Evolutionary conservation across 1,284 basidiomycete species (phyloP), one percentile per base, ranked within the genome.

Genomic region (Tetrapyrgos nigripes): DNA sequence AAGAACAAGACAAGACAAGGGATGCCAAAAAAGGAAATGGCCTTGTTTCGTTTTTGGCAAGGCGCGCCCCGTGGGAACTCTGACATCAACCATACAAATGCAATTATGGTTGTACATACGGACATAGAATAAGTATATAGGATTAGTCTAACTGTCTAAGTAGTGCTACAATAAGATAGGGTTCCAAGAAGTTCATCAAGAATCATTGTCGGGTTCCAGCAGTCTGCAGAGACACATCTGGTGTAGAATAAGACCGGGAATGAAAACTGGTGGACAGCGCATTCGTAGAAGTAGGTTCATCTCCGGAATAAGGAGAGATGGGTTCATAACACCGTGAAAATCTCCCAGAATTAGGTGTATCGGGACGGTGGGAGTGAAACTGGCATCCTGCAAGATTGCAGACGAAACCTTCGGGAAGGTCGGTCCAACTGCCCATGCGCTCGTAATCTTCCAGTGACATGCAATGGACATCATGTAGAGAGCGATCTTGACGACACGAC

Each of bases 361-460:
- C 37, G 2, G 55, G 33, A 24, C 28, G 21, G 2, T 35, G 48
- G 33, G 47, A 59, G 45, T 64, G 62, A 24, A 61, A 27, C 14
- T 26, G 37, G 31, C 62, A 64, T 5, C 51, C 62, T 31, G 46
- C 48, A 19, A 58, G n/a, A n/a, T 53, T 47, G 33, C 62, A 64
- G 17, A 52, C 54, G 28, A 50, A 54, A 9, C 46, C 55, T 4
- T 57, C 27, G 26, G 40, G n/a, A n/a, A 75, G 37, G 62, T 78
- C 70, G 19, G 75, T 72, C 83, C 82, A 83, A 59, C 83, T 83
- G 2, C 81, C 82, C 53, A 64, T 65, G 21, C 71, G 67, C 59
- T 84, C 83, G 57, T 83, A 82, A 46, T 83, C 76, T 52, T 76
- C 80, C 29, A 82, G 61, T 21, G 73, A 73, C 69, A 81, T 76